phyloP scores from a whole-genome alignment of 192 early-diverging fungal genomes.

The Paraglomus brasilianum region DNA sequence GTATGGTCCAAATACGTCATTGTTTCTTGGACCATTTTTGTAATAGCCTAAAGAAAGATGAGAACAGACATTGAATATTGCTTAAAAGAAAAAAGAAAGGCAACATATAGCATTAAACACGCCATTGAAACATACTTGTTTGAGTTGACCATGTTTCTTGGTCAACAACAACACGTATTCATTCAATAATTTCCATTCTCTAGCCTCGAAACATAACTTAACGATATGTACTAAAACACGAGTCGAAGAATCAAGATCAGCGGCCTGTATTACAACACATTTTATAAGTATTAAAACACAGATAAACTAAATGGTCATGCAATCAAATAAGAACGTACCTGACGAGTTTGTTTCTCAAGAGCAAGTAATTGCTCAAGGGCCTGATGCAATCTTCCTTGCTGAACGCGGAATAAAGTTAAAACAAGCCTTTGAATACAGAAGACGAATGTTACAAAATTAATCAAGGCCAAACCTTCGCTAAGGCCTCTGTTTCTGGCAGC shows the following conservation, averaged over 20 bases:
- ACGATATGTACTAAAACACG: conserved; percentile 82
- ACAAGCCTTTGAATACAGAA: background rate
- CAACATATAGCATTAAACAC: background rate
- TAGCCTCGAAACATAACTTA: conserved; percentile 64
- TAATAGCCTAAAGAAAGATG: conserved; percentile 75
- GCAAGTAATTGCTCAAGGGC: conserved; percentile 86
- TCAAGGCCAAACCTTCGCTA: conserved; percentile 54
- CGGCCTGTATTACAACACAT: conserved; percentile 50
- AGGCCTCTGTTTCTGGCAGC: conserved; percentile 73
- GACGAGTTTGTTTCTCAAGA: conserved; percentile 94
- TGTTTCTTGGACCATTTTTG: conserved; percentile 92
- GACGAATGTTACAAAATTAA: conserved; percentile 1
- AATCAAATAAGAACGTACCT: conserved; percentile 48
- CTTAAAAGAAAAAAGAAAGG: background rate
- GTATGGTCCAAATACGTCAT: conserved; percentile 88
- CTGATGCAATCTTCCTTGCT: conserved; percentile 71
- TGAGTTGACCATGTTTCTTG: conserved; percentile 97
- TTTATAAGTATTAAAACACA: background rate
- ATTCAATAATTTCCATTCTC: conserved; percentile 88
- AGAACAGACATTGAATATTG: background rate
- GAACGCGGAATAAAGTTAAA: conserved; percentile 9
- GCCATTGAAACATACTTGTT: conserved; percentile 52
- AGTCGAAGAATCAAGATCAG: conserved; percentile 86
- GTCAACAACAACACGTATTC: conserved; percentile 88
- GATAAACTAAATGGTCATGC: background rate